phyloP scores from a whole-genome alignment of 345 rosid genomes.

The Bretschneidera sinensis region DNA sequence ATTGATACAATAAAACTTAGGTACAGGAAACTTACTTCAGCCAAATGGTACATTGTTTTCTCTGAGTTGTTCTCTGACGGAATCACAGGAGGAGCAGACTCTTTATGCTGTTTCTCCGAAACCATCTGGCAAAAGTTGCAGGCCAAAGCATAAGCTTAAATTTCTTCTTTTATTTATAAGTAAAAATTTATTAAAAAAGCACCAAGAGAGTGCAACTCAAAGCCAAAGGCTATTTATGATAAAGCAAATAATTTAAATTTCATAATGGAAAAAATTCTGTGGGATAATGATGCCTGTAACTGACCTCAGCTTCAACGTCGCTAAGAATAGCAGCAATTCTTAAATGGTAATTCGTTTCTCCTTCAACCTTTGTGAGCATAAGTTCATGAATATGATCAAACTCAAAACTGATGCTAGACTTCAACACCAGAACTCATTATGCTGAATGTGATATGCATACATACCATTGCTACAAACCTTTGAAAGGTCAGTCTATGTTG shows the following conservation, averaged over 20 bases:
- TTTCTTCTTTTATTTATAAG: neutral
- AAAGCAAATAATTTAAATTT: no score
- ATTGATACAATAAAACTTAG: neutral
- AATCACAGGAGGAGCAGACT: conserved; percentile 86
- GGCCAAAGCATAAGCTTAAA: conserved; percentile 9
- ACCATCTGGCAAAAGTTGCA: conserved; percentile 57
- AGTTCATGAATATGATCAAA: conserved; percentile 8
- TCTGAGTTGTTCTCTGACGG: conserved; percentile 54
- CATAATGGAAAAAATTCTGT: conserved; percentile 1
- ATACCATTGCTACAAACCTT: conserved; percentile 88
- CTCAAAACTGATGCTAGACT: conserved; percentile 6
- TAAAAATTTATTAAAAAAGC: no score
- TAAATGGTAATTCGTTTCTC: conserved; percentile 80
- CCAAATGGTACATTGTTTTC: conserved; percentile 72
- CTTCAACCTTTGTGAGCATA: conserved; percentile 64
- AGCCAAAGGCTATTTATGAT: no score
- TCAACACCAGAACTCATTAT: conserved; percentile 2
- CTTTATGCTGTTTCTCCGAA: conserved; percentile 88
- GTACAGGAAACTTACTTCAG: conserved; percentile 60
- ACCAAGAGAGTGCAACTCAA: no score
- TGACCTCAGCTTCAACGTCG: conserved; percentile 97
- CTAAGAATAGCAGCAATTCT: conserved; percentile 85
- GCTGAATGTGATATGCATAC: conserved; percentile 3
- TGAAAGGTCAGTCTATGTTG: conserved; percentile 90
- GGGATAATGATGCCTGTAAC: conserved; percentile 21